Evolutionary conservation across 2,329 filamentous ascomycete genomes (phyloP).

Genomic region (Aspergillus pseudotamarii): DNA sequence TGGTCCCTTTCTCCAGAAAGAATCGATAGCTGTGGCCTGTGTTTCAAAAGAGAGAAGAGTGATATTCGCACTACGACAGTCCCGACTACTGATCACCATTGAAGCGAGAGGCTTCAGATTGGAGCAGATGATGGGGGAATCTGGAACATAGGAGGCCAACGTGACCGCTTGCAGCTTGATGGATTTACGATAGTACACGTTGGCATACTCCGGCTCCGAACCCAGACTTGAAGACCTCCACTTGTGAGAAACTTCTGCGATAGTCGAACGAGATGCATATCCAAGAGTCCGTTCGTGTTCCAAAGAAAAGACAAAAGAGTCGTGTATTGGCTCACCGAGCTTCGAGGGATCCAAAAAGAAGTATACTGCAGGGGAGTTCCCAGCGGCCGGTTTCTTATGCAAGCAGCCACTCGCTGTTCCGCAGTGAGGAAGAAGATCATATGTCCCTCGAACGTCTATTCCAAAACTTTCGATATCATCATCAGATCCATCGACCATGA

Average conservation of each 20-base stretch:
- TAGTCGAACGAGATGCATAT: constrained; percentile 48
- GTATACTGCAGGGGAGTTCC: constrained; percentile 44
- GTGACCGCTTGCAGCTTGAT: constrained; percentile 21
- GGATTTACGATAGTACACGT: constrained; percentile 37
- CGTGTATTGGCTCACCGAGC: constrained; percentile 49
- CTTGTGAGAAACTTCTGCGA: constrained; percentile 50
- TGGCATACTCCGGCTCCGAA: constrained; percentile 20
- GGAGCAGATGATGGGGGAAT: constrained; percentile 22
- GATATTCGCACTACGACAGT: constrained; percentile 36
- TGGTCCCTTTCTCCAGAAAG: constrained; percentile 15
- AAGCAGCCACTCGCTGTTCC: constrained; percentile 59
- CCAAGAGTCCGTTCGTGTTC: constrained; percentile 51
- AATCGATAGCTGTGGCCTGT: constrained; percentile 21
- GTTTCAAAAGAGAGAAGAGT: constrained; percentile 33
- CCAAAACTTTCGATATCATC: constrained; percentile 33
- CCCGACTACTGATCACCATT: constrained; percentile 18
- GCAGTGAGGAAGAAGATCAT: constrained; percentile 56
- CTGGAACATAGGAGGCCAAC: constrained; percentile 23
- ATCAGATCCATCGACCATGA: constrained; percentile 44
- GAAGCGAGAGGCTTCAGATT: constrained; percentile 20
- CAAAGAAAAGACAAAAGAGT: constrained; percentile 61
- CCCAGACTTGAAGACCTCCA: constrained; percentile 46
- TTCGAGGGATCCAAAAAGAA: constrained; percentile 62
- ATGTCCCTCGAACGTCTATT: constrained; percentile 52
- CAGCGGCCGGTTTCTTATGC: constrained; percentile 47